Evolutionary conservation across 495 filamentous ascomycete genomes (phyloP), one percentile per base, ranked within the genome.

Genomic region (Achaetomiella virescens): DNA sequence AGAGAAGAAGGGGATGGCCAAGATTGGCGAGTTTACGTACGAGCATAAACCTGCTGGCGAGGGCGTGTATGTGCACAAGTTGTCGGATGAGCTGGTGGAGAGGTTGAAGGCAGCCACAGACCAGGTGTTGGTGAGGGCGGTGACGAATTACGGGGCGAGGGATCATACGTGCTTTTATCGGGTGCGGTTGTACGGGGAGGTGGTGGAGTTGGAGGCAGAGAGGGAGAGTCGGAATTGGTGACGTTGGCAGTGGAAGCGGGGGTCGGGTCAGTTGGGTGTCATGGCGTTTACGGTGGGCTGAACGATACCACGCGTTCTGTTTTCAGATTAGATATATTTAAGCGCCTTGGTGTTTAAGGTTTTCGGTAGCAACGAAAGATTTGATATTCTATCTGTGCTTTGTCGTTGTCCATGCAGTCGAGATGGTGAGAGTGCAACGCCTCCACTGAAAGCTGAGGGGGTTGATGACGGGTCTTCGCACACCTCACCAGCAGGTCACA

Each of bases 91-190:
- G 38, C 57, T 80, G 52, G 44, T 56, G n/a, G 46, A 48, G 6
- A 15, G 22, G 18, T 43, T 77, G 35, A 35, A 55, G 3, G 71
- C 71, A 8, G 62, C 64, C 6, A 74, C 73, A 18, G 64, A 71
- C 27, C 64, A 70, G 12, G 52, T 84, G 22, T 56, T 83, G 37
- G 57, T 87, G 9, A 66, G 82, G 27, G 77, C 77, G 8, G 62
- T 69, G 27, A 76, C 61, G 33, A 85, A 83, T 61, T 79, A 79
- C 63, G 82, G 83, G 10, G 61, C 62, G 1, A 51, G 52, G 20
- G 75, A 80, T 25, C 78, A 78, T 54, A 84, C 84, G 3, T 87
- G 84, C 66, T 71, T 87, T 53, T 87, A 86, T 66, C 70, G 83
- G 11, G 55, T 85, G 12, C 58, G 76, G 22, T 29, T 86, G 54